A percentile compares a stretch with the other conserved stretches of the same genome.
Evolutionary conservation across 805 yeast species (phyloP).

Genomic region (Hanseniaspora clermontiae): DNA sequence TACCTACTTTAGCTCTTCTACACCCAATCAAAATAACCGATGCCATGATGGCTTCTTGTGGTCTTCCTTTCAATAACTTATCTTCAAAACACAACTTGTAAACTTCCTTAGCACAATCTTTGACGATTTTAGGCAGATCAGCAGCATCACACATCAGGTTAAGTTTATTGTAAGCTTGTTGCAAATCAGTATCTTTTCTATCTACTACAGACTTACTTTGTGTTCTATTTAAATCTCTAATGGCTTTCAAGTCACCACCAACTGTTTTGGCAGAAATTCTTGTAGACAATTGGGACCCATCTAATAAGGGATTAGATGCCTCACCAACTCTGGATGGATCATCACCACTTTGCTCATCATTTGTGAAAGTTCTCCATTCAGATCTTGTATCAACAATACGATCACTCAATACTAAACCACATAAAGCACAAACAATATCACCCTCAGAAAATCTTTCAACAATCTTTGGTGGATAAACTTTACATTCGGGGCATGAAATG

Average conservation of each 20-base stretch:
- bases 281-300: slow-evolving; percentile 82
- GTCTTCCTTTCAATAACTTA: slow-evolving; percentile 71
- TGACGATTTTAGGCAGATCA: slow-evolving; percentile 85
- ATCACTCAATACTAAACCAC: slow-evolving; percentile 88
- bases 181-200: slow-evolving; percentile 73
- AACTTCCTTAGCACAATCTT: slow-evolving; percentile 95
- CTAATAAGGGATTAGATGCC: slow-evolving; percentile 83
- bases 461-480: slow-evolving; percentile 87
- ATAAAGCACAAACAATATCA: slow-evolving; percentile 94
- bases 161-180: slow-evolving; percentile 79
- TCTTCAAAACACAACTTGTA: slow-evolving; percentile 85
- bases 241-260: slow-evolving; percentile 73
- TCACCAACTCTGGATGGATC: slow-evolving; percentile 99
- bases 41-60: slow-evolving; percentile 90
- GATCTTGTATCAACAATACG: slow-evolving; percentile 88
- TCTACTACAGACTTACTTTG: slow-evolving; percentile 79
- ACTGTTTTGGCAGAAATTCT: slow-evolving; percentile 70
- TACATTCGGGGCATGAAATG: slow-evolving; percentile 90
- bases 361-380: slow-evolving; percentile 97
- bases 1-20: slow-evolving; percentile 81
- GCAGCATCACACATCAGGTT: slow-evolving; percentile 96
- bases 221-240: slow-evolving; percentile 82
- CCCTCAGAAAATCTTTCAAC: slow-evolving; percentile 94
- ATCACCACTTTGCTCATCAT: slow-evolving; percentile 95
- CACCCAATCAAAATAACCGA: slow-evolving; percentile 92